These are phyloP conservation scores for Leccinum pellstonianum DNA, from an alignment of 768 basidiomycete species.

Conservation along the genomic window DNA sequence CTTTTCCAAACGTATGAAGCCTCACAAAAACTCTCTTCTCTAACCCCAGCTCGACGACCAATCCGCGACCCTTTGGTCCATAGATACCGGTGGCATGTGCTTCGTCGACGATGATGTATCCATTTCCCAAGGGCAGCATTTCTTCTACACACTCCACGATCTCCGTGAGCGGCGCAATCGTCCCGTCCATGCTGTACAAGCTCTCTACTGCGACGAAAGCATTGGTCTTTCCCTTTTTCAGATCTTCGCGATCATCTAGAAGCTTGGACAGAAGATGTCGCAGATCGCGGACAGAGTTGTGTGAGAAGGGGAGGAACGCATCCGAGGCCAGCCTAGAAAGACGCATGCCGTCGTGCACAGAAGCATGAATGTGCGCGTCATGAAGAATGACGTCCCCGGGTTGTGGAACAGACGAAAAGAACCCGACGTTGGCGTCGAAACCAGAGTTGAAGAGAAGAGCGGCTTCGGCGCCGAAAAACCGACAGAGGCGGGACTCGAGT, in stretches of 20 bases:
- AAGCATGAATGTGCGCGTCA: constrained; percentile 89
- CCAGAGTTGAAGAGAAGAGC: constrained; percentile 91
- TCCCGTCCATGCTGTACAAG: constrained; percentile 96
- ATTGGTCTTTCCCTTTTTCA: constrained; percentile 42
- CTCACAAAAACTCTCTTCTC: constrained; percentile 72
- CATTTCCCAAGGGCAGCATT: constrained; percentile 59
- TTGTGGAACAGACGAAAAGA: constrained; percentile 82
- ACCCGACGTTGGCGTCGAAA: constrained; percentile 87
- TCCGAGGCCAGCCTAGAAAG: constrained; percentile 46
- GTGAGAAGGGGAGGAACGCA: constrained; percentile 53
- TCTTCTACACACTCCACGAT: constrained; percentile 65
- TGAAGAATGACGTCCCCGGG: constrained; percentile 72
- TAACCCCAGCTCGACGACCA: constrained; percentile 68
- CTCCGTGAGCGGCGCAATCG: constrained; percentile 69
- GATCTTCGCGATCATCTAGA: constrained; percentile 33
- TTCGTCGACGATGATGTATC: constrained; percentile 83
- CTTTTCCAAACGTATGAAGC: constrained; percentile 93
- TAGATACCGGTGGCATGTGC: constrained; percentile 93
- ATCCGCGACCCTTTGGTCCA: constrained; percentile 72
- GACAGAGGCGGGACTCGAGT: constrained; percentile 67
- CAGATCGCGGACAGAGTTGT: constrained; percentile 66
- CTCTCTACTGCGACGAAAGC: constrained; percentile 87
- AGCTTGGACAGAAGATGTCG: constrained; percentile 43
- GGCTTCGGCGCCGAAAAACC: constrained; percentile 59
- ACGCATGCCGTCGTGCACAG: constrained; percentile 89